Percentiles rank a stretch among this genome's conserved stretches.
These are phyloP conservation scores for Aspergillus fumigatiaffinis DNA, from an alignment of 2,329 filamentous ascomycete species.

Conservation along the genomic window DNA sequence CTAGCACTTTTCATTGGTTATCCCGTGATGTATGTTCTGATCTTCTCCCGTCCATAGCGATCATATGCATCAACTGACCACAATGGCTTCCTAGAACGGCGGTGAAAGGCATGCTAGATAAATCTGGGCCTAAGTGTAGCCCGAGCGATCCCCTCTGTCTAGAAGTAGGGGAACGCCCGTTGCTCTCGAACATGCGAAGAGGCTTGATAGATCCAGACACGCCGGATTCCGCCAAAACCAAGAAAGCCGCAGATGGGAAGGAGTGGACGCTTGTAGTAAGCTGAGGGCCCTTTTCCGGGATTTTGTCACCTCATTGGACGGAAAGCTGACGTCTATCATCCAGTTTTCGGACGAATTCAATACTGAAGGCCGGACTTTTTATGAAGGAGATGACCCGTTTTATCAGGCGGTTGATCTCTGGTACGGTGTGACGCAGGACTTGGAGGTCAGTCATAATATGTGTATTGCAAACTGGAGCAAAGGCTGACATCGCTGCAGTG, in stretches of 20 bases:
- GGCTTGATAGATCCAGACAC: constrained; percentile 66
- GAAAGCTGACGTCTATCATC: neutral
- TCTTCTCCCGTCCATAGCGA: neutral
- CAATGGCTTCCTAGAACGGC: constrained; percentile 49
- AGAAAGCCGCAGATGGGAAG: constrained; percentile 56
- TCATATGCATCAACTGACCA: constrained; percentile 7
- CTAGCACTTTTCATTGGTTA: constrained; percentile 66
- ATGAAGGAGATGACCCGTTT: constrained; percentile 65
- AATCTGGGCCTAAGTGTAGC: constrained; percentile 30
- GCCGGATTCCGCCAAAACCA: constrained; percentile 53
- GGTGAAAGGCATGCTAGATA: constrained; percentile 42
- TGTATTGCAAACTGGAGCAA: neutral
- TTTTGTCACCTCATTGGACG: neutral
- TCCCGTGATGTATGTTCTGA: constrained; percentile 59
- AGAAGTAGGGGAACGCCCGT: constrained; percentile 44
- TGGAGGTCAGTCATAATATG: constrained; percentile 50
- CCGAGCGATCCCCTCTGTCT: constrained; percentile 47
- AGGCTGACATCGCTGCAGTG: constrained; percentile 43
- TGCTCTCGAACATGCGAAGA: constrained; percentile 58
- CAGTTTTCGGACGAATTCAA: constrained; percentile 72
- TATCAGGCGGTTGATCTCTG: constrained; percentile 66
- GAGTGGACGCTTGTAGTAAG: constrained; percentile 60
- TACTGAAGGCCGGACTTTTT: constrained; percentile 63
- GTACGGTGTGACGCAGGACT: constrained; percentile 68
- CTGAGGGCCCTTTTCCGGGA: constrained; percentile 4